Percentiles rank a stretch among this genome's conserved stretches.
phyloP scores from a whole-genome alignment of 139 green algal genomes.

The Coelastrella sp. region DNA sequence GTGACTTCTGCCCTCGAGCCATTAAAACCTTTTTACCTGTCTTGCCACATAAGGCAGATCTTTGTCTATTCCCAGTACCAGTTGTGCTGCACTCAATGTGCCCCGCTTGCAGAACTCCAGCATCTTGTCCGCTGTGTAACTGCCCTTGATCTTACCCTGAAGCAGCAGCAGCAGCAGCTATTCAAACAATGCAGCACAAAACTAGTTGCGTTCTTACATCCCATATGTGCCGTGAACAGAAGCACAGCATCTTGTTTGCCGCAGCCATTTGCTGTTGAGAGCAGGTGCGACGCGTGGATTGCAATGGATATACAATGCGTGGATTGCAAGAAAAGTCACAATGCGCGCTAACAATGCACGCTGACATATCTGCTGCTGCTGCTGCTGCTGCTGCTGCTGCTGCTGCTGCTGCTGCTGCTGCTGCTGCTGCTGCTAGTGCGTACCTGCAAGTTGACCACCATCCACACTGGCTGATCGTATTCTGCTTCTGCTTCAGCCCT shows the following conservation, averaged over 20 bases:
- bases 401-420: neutral
- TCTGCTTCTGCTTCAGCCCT: conserved; percentile 10
- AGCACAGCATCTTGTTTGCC: no score
- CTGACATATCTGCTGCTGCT: no score
- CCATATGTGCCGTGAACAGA: neutral
- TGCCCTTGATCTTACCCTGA: conserved; percentile 52
- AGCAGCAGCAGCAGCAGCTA: neutral
- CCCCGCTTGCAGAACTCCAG: conserved; percentile 43
- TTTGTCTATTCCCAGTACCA: conserved; percentile 48
- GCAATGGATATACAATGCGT: no score
- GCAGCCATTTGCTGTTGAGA: no score
- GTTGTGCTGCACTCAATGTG: conserved; percentile 39
- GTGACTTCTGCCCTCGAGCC: neutral
- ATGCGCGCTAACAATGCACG: no score
- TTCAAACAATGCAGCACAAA: no score
- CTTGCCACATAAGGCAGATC: conserved; percentile 45
- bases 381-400: neutral
- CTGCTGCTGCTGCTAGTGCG: neutral
- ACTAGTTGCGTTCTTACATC: neutral
- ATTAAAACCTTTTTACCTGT: no score
- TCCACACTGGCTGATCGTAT: conserved; percentile 42
- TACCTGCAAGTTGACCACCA: conserved; percentile 51
- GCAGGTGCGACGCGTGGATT: no score
- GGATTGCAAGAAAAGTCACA: no score
- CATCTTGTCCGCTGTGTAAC: conserved; percentile 49